Percentiles rank a stretch among this genome's conserved stretches.
phyloP scores from a whole-genome alignment of 352 stramenopile genomes.

The Elongisporangium anandrum region DNA sequence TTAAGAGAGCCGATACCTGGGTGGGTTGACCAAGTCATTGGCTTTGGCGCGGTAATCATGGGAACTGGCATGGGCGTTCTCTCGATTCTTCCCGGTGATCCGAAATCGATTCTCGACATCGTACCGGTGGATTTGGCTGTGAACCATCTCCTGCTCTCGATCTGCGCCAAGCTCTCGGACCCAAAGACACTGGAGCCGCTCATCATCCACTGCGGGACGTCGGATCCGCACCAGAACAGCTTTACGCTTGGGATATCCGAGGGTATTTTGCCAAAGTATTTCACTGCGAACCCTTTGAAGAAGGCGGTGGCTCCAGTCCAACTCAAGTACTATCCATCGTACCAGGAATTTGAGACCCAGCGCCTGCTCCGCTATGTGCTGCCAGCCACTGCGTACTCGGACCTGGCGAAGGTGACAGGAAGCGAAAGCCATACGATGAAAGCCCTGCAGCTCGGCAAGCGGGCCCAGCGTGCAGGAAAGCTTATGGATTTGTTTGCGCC shows the following conservation, averaged over 20 bases:
- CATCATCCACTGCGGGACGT: conserved; percentile 75
- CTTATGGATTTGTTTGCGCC: conserved; percentile 82
- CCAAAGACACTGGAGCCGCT: conserved; percentile 23
- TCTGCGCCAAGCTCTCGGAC: conserved; percentile 23
- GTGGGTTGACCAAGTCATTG: conserved; percentile 78
- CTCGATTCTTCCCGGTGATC: conserved; percentile 76
- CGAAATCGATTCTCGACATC: conserved; percentile 79
- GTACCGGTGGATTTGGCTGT: conserved; percentile 78
- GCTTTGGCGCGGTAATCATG: conserved; percentile 74
- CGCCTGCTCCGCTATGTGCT: conserved; percentile 78
- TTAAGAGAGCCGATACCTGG: conserved; percentile 84
- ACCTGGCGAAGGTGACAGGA: conserved; percentile 55
- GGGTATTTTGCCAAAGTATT: conserved; percentile 57
- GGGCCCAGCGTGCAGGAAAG: conserved; percentile 70
- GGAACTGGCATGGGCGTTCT: conserved; percentile 70
- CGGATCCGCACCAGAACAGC: conserved; percentile 70
- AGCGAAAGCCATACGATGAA: conserved; percentile 60
- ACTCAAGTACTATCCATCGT: conserved; percentile 73
- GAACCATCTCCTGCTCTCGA: conserved; percentile 69
- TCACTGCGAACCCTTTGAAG: conserved; percentile 54
- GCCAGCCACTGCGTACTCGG: conserved; percentile 77
- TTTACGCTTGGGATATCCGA: conserved; percentile 68
- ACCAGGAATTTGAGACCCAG: conserved; percentile 77
- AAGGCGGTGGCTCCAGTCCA: conserved; percentile 46
- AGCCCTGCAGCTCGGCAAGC: conserved; percentile 55